These are phyloP conservation scores for Limnanthes douglasii DNA, from an alignment of 345 rosid genomes.

Conservation along the genomic window DNA sequence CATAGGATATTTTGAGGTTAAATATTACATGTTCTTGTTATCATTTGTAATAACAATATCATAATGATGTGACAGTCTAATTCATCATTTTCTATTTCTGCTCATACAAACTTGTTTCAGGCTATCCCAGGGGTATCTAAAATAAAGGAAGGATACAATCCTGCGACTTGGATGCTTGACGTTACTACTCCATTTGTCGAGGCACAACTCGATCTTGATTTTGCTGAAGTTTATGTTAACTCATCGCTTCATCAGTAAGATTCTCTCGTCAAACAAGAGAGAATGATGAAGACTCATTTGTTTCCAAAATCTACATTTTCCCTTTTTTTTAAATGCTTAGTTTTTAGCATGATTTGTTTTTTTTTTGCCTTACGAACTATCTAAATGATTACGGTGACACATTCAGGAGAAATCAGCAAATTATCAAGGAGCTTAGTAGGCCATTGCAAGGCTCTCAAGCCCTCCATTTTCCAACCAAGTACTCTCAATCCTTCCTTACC, in stretches of 20 bases:
- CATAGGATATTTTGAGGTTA: constrained; percentile 77
- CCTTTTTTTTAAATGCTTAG: too few relatives aligned
- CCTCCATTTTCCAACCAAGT: constrained; percentile 46
- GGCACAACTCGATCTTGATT: constrained; percentile 48
- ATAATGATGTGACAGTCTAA: too few relatives aligned
- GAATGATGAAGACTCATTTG: too few relatives aligned
- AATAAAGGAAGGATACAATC: constrained; percentile 60
- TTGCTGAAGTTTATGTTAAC: constrained; percentile 47
- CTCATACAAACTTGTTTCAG: constrained; percentile 22
- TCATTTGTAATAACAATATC: too few relatives aligned
- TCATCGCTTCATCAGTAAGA: constrained; percentile 61
- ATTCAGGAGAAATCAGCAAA: constrained; percentile 54
- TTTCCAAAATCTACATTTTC: background rate
- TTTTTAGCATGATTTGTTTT: background rate
- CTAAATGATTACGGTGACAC: background rate
- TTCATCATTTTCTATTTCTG: too few relatives aligned
- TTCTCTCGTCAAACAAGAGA: background rate
- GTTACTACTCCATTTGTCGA: constrained; percentile 50
- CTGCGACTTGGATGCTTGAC: constrained; percentile 97
- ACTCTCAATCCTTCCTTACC: constrained; percentile 41
- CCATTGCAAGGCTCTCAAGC: constrained; percentile 47
- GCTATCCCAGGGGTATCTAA: constrained; percentile 59
- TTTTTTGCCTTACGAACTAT: background rate
- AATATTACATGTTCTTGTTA: too few relatives aligned
- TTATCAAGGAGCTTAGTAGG: constrained; percentile 40